These are phyloP conservation scores for Zopfia rhizophila DNA, from an alignment of 2,329 filamentous ascomycete genomes.

Conservation along the genomic window DNA sequence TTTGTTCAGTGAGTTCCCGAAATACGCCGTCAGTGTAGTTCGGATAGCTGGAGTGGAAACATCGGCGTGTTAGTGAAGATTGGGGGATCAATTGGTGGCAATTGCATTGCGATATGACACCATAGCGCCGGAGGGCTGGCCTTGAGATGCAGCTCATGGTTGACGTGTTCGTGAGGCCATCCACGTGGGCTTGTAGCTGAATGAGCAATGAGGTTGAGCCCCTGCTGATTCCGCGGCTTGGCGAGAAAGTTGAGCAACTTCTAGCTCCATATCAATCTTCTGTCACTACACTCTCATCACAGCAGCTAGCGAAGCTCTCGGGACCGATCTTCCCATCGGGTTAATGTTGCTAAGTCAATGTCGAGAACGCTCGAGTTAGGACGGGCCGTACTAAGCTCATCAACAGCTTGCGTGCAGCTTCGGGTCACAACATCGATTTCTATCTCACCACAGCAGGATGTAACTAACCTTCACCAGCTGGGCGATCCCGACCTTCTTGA, in stretches of 20 bases:
- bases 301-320: not conserved
- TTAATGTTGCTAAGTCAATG: constrained; percentile 30
- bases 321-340: constrained; percentile 11
- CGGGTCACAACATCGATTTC: constrained; percentile 50
- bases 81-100: constrained; percentile 6
- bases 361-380: constrained; percentile 43
- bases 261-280: not conserved
- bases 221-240: constrained; percentile 33
- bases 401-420: constrained; percentile 41
- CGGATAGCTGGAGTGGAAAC: constrained; percentile 36
- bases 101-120: constrained; percentile 12
- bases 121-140: constrained; percentile 31
- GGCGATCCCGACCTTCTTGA: constrained; percentile 26
- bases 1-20: constrained; percentile 58
- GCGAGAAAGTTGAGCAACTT: constrained; percentile 15
- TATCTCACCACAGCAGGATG: constrained; percentile 38
- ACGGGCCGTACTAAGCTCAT: constrained; percentile 42
- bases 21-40: constrained; percentile 68
- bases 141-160: constrained; percentile 35
- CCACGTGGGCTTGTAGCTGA: not conserved
- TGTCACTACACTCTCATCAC: constrained; percentile 6
- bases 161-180: not conserved
- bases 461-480: constrained; percentile 35
- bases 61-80: constrained; percentile 16
- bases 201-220: constrained; percentile 31